Evolutionary conservation across 768 basidiomycete species (phyloP).

Genomic region (Boletales sp.): DNA sequence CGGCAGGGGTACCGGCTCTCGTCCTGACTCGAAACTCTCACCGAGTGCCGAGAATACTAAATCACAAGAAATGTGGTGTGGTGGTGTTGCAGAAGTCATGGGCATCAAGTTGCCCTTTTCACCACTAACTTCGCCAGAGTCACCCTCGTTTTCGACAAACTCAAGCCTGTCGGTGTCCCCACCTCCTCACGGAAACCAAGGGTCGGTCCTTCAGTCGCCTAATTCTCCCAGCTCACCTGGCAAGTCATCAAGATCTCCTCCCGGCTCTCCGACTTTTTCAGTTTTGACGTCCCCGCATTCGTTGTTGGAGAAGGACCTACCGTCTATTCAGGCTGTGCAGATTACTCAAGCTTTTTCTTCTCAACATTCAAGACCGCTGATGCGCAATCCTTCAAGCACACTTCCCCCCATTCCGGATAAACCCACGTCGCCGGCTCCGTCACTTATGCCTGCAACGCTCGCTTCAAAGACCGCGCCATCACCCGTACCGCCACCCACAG

Average conservation of each 20-base stretch:
- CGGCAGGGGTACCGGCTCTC: conserved; percentile 26
- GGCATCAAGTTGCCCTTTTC: conserved; percentile 31
- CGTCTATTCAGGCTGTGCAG: conserved; percentile 32
- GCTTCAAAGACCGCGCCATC: conserved; percentile 24
- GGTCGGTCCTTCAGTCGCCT: conserved; percentile 9
- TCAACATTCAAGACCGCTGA: conserved; percentile 9
- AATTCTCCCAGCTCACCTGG: conserved; percentile 13
- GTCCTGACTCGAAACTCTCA: conserved; percentile 39
- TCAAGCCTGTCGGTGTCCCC: conserved; percentile 25
- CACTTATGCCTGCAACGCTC: conserved; percentile 22
- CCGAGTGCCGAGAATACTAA: conserved; percentile 25
- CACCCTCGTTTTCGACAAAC: conserved; percentile 30
- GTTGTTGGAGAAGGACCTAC: conserved; percentile 30
- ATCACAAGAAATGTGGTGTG: conserved; percentile 17
- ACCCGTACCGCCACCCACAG: conserved; percentile 6
- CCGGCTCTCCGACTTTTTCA: conserved; percentile 26
- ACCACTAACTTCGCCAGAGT: conserved; percentile 27
- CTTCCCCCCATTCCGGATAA: conserved; percentile 30
- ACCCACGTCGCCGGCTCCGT: conserved; percentile 12
- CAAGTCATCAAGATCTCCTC: conserved; percentile 20
- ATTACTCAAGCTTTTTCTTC: conserved; percentile 9
- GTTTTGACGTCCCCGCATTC: conserved; percentile 37
- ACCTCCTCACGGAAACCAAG: conserved; percentile 14
- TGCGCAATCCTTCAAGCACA: conserved; percentile 8
- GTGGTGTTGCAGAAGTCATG: conserved; percentile 22